Percentiles rank a stretch among this genome's conserved stretches.
phyloP scores from a whole-genome alignment of 2,329 filamentous ascomycete species.

The Colletotrichum melonis region DNA sequence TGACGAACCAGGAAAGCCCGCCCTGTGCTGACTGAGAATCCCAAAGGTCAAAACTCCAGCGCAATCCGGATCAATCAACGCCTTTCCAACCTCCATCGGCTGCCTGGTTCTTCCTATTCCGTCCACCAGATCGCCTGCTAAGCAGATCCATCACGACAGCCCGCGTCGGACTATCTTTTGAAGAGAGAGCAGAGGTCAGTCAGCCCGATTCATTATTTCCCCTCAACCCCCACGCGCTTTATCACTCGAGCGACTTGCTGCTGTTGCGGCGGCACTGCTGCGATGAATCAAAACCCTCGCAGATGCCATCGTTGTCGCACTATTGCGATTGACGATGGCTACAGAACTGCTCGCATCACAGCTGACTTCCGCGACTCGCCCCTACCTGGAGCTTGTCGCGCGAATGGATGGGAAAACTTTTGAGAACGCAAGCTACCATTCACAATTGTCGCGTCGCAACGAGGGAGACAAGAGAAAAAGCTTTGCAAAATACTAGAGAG shows the following conservation, averaged over 20 bases:
- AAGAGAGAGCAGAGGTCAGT: slow-evolving; percentile 33
- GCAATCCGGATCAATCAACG: slow-evolving; percentile 37
- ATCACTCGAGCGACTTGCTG: neutral
- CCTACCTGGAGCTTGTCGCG: slow-evolving; percentile 14
- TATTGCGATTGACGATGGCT: neutral
- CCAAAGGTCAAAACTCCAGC: slow-evolving; percentile 36
- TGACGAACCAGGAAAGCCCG: neutral
- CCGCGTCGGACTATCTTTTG: slow-evolving; percentile 27
- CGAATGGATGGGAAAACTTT: neutral
- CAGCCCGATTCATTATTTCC: slow-evolving; percentile 14
- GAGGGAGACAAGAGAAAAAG: neutral
- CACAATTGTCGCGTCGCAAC: neutral
- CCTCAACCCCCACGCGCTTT: slow-evolving; percentile 8
- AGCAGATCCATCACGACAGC: slow-evolving; percentile 35
- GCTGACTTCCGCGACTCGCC: neutral
- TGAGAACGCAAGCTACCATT: neutral
- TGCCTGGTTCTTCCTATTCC: slow-evolving; percentile 38
- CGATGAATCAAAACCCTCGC: slow-evolving; percentile 2
- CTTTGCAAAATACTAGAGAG: neutral
- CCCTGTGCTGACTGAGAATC: slow-evolving; percentile 3
- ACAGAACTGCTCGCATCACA: neutral
- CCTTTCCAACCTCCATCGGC: slow-evolving; percentile 36
- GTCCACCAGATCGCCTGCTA: slow-evolving; percentile 34
- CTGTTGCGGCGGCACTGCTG: slow-evolving; percentile 1
- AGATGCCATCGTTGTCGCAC: neutral